Evolutionary conservation across 495 filamentous ascomycete genomes (phyloP).

Genomic region (Pyrenula aspistea): DNA sequence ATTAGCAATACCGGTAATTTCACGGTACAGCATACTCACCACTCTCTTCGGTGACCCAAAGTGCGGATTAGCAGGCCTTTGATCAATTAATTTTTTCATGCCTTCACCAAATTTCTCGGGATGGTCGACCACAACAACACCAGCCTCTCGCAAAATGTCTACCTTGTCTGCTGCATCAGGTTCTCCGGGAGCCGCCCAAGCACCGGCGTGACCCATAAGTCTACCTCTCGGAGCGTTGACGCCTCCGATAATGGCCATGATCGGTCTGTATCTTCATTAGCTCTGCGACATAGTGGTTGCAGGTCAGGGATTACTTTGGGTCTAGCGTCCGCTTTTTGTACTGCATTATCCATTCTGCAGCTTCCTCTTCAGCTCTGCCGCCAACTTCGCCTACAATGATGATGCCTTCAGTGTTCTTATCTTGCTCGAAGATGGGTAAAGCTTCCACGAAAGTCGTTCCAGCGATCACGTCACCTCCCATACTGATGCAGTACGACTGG

Average conservation of each 20-base stretch:
- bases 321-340: conserved; percentile 45
- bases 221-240: conserved; percentile 49
- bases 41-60: not conserved
- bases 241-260: conserved; percentile 69
- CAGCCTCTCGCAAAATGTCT: conserved; percentile 52
- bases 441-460: conserved; percentile 76
- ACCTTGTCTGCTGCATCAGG: conserved; percentile 54
- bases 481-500: conserved; percentile 75
- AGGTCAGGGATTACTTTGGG: conserved; percentile 50
- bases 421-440: conserved; percentile 58
- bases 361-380: conserved; percentile 69
- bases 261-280: conserved; percentile 43
- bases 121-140: conserved; percentile 67
- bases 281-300: not conserved
- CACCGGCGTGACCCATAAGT: conserved; percentile 87
- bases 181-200: conserved; percentile 58
- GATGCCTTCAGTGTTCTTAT: conserved; percentile 69
- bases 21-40: too few relatives aligned
- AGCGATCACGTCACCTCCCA: conserved; percentile 76
- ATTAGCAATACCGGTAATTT: too few relatives aligned
- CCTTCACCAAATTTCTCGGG: conserved; percentile 67
- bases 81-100: conserved; percentile 46
- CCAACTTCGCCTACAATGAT: conserved; percentile 80
- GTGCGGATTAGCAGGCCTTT: not conserved
- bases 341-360: conserved; percentile 65